Conservation (phyloP, 345 rosid genomes). For the Microcos paniculata region DNA sequence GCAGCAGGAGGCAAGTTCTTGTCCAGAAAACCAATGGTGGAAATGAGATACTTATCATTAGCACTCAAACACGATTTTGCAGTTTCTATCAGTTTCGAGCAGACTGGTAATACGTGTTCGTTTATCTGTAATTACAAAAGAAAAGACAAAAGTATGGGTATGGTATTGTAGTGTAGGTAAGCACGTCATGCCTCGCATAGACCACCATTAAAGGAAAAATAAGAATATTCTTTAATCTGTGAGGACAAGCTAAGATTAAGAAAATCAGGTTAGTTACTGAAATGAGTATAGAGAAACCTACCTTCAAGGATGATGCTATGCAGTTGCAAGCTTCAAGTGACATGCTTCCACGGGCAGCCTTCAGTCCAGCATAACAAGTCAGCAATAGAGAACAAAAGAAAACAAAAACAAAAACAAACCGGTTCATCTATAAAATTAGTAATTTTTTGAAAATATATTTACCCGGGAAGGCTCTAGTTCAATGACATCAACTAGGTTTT, state of each 20-base stretch:
- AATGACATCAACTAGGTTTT: slow-evolving; percentile 48
- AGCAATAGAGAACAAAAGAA: slow-evolving; percentile 18
- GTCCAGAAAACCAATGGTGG: slow-evolving; percentile 47
- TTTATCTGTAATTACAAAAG: slow-evolving; percentile 45
- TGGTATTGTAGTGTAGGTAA: neutral
- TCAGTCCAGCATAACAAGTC: slow-evolving; percentile 27
- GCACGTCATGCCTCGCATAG: neutral
- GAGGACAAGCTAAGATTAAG: neutral
- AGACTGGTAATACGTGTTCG: slow-evolving; percentile 38
- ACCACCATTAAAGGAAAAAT: neutral
- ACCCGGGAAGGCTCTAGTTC: slow-evolving; percentile 74
- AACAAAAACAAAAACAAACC: too few relatives aligned
- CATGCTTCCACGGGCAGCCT: slow-evolving; percentile 71
- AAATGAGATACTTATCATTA: slow-evolving; percentile 47
- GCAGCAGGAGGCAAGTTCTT: slow-evolving; percentile 31
- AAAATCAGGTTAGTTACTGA: neutral
- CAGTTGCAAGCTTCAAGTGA: slow-evolving; percentile 95
- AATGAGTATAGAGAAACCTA: slow-evolving; percentile 26
- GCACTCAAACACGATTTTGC: slow-evolving; percentile 48
- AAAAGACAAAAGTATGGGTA: too few relatives aligned
- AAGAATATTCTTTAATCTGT: neutral
- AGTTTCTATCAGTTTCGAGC: slow-evolving; percentile 63
- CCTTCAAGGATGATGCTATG: slow-evolving; percentile 63
- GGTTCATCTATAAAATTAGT: neutral
- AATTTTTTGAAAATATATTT: slow-evolving; percentile 2